These are phyloP conservation scores for Puccinia horiana DNA, from an alignment of 1,284 basidiomycete species.

Conservation along the genomic window DNA sequence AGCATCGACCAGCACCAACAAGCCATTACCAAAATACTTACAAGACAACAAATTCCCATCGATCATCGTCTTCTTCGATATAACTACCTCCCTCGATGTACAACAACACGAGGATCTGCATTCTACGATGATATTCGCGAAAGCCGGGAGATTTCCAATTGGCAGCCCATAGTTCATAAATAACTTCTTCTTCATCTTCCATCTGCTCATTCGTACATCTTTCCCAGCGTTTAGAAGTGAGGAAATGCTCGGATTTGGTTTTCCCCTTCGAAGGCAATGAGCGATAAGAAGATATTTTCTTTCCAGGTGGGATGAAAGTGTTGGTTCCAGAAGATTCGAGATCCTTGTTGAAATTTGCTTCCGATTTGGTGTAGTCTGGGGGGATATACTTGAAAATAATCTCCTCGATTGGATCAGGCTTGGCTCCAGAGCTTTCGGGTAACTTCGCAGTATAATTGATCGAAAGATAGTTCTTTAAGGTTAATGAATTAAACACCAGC, in stretches of 20 bases:
- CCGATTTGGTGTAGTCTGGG: conserved; percentile 60
- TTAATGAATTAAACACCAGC: conserved; percentile 84
- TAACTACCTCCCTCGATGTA: conserved; percentile 96
- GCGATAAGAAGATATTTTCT: conserved; percentile 49
- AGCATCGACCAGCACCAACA: neutral
- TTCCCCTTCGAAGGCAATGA: conserved; percentile 43
- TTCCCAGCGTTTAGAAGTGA: conserved; percentile 28
- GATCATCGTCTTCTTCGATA: conserved; percentile 66
- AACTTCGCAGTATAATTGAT: conserved; percentile 71
- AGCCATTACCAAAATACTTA: conserved; percentile 51
- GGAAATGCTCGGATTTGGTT: conserved; percentile 22
- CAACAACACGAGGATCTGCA: conserved; percentile 90
- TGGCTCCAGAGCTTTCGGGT: conserved; percentile 67
- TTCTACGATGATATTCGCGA: conserved; percentile 84
- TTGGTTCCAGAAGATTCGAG: conserved; percentile 17
- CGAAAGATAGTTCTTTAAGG: conserved; percentile 74
- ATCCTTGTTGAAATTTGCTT: conserved; percentile 20
- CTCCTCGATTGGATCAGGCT: conserved; percentile 81
- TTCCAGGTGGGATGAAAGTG: conserved; percentile 32
- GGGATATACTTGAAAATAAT: conserved; percentile 78
- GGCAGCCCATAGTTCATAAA: conserved; percentile 62
- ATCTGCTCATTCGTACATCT: conserved; percentile 23
- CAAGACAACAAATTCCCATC: conserved; percentile 61
- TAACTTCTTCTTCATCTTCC: conserved; percentile 48
- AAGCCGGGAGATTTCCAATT: conserved; percentile 88